Evolutionary conservation across 768 basidiomycete species (phyloP), one percentile per base, ranked within the genome.

Genomic region (Arthromyces matolae): DNA sequence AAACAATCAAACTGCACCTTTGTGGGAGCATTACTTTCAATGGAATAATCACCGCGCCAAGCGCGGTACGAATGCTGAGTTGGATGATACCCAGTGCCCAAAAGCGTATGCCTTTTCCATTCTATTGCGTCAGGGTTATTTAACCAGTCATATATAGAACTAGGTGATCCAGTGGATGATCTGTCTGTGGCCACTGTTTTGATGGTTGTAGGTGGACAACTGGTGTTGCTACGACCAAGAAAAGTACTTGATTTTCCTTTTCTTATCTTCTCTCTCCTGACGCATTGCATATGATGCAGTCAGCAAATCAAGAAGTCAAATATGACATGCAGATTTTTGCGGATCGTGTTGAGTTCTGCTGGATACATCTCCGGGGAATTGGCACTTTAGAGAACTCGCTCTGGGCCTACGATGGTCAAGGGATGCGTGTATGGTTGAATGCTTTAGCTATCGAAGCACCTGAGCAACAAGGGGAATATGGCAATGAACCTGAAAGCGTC

Each of bases 321-420:
- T 99, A 99, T 60, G 95, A 97, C 66, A 85, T 97, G 77, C 95
- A 97, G 62, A 88, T 98, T 25, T 85, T 99, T 35, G 93, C 95
- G 0, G 92, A 96, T 52, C 81, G 86, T n/a, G 90, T 98, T 54
- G 95, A 99, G 62, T 93, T 96, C 61, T 99, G 94, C 66, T 99
- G 95, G 95, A 96, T 94, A 45, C 95, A 97, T 71, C 73, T 99
- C 34, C 82, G 88, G 31, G 95, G 95, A 1, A 92, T 99, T 32
- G 89, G 86, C 5, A 82, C 90, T 2, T 70, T 99, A 38, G 95
- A 98, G 63, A 99, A 99, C 68, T 97, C 94, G 5, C 72, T 99
- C 18, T 99, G 95, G 95, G 95, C 86, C 1, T 99, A 91, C 64
- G 95, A 97, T 54, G 95, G 93, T 3, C 76, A 81, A 50, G 82